These are phyloP conservation scores for Cenchrus americanus DNA, from an alignment of 176 grass and related monocot species.

Conservation along the genomic window DNA sequence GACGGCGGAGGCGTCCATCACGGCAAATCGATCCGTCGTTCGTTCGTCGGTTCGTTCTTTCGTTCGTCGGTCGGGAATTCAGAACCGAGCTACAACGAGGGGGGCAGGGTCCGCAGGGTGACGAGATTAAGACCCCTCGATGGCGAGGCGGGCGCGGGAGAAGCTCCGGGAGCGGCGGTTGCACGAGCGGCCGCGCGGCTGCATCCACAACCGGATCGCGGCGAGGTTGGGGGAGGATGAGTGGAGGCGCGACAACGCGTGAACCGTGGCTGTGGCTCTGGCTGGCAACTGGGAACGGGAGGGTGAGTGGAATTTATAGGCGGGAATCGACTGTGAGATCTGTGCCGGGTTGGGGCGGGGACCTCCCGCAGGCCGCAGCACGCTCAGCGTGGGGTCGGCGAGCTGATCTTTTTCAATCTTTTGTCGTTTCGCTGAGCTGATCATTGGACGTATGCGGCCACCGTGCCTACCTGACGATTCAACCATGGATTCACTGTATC, in stretches of 20 bases:
- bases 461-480: background rate
- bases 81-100: background rate
- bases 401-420: background rate
- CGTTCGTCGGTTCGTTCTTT: conserved; percentile 8
- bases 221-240: background rate
- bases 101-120: background rate
- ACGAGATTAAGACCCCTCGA: conserved; percentile 74
- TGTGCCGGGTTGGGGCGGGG: background rate
- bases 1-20: conserved; percentile 49
- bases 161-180: conserved; percentile 94
- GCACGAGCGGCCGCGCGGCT: conserved; percentile 59
- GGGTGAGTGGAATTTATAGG: conserved; percentile 26
- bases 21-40: background rate
- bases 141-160: conserved; percentile 79
- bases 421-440: background rate
- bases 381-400: conserved; percentile 11
- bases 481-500: background rate
- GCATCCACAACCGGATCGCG: conserved; percentile 65
- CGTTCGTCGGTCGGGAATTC: background rate
- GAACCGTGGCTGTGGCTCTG: background rate
- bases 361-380: background rate
- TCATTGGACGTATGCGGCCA: background rate
- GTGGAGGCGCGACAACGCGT: background rate
- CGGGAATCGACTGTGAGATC: conserved; percentile 44
- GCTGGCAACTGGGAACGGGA: background rate